Conservation (phyloP, 2,329 filamentous ascomycete genomes). For the Alternaria viburni region DNA sequence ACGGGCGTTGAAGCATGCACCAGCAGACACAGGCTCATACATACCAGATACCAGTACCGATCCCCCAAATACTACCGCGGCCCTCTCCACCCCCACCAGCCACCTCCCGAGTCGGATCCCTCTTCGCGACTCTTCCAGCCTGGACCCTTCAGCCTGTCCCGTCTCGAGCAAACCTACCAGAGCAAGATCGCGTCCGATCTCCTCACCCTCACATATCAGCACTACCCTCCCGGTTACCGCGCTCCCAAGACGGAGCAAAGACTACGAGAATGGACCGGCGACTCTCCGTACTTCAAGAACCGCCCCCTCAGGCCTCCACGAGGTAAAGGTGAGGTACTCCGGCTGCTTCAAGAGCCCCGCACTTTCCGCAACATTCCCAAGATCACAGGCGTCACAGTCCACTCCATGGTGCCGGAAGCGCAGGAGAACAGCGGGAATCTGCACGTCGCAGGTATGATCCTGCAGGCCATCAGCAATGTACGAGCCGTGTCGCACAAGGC, state of each 20-base stretch:
- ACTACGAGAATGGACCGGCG: constrained; percentile 84
- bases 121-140: constrained; percentile 86
- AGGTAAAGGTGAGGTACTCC: constrained; percentile 73
- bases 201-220: constrained; percentile 85
- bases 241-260: constrained; percentile 65
- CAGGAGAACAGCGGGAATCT: constrained; percentile 75
- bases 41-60: constrained; percentile 85
- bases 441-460: constrained; percentile 80
- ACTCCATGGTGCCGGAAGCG: constrained; percentile 73
- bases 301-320: constrained; percentile 83
- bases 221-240: constrained; percentile 79
- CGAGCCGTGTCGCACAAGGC: constrained; percentile 73
- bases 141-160: constrained; percentile 86
- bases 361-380: constrained; percentile 86
- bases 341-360: constrained; percentile 69
- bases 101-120: constrained; percentile 84
- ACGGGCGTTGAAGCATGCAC: constrained; percentile 7
- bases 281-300: constrained; percentile 93
- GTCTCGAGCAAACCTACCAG: constrained; percentile 88
- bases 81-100: constrained; percentile 89
- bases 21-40: not conserved
- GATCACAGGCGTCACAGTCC: constrained; percentile 80
- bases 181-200: constrained; percentile 86
- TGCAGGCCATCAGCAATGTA: constrained; percentile 85
- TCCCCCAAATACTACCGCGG: constrained; percentile 95